Base-by-base conservation (phyloP, 1,284 basidiomycete species). In the Microbotryum lychnidis-dioicae region DNA sequence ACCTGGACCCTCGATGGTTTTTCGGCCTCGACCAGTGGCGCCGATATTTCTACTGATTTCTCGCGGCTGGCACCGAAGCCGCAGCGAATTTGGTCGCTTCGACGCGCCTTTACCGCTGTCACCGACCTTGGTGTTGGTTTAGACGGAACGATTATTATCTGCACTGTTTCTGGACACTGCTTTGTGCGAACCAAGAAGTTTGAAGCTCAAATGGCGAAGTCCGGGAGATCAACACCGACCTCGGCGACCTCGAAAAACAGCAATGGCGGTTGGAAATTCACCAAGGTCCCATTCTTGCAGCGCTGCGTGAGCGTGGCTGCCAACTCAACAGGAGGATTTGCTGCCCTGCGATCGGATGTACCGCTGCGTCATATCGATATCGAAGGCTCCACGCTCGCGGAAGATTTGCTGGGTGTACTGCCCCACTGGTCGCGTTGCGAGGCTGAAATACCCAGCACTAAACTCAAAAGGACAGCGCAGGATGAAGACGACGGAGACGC, bases 111-210 rank as follows among this genome's bases (percentile, higher is more conserved):
- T 72, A 89, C 88, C 50, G 87, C 89, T 27, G 89, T 91, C 47
- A 84, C 80, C 81, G 93, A 97, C 73, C 87, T 94, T 9, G 92
- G 90, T 0, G 80, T 97, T 23, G 91, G 92, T 18, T 79, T 84
- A 1, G 91, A 97, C 68, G 91, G 92, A 2, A 84, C 87, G 8
- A 83, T 97, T 70, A 87, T 97, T 70, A 81, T 97, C 49, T 96
- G 91, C 76, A 97, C 94, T 0, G 85, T 87, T 68, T 92, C 92
- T 1, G 94, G 94, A 0, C 92, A 97, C 70, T 92, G 97, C 33
- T 97, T 89, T 71, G 82, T 93, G 25, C 84, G 90, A 29, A 81
- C 84, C 21, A 82, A 89, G 21, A 71, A 66, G 58, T 54, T 60
- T 20, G 62, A 61, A 31, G 46, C 56, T 21, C 52, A 53, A 20